These are phyloP conservation scores for Schrenkiella parvula DNA, from an alignment of 345 rosid species.

Conservation along the genomic window DNA sequence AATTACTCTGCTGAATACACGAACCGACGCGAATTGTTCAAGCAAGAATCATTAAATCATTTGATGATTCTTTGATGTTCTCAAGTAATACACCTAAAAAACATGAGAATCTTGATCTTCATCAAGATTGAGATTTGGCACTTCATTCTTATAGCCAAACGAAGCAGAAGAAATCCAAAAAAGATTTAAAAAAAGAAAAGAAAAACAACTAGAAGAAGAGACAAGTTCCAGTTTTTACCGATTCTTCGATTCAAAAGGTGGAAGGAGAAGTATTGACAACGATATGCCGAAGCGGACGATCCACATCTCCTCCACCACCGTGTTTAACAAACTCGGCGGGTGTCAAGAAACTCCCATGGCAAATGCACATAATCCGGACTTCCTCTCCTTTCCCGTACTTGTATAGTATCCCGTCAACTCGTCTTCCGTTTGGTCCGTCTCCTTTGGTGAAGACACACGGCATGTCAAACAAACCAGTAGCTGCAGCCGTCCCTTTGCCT, in stretches of 20 bases:
- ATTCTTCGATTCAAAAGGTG: constrained; percentile 20
- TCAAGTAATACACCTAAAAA: constrained; percentile 10
- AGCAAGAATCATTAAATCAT: constrained; percentile 11
- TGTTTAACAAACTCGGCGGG: constrained; percentile 83
- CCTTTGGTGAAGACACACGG: constrained; percentile 82
- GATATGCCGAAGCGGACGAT: constrained; percentile 71
- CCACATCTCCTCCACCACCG: constrained; percentile 67
- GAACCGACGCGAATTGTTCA: neutral
- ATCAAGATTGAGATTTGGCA: constrained; percentile 26
- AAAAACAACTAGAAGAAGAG: neutral
- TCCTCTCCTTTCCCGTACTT: constrained; percentile 62
- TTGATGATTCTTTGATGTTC: constrained; percentile 23
- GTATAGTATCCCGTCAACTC: constrained; percentile 68
- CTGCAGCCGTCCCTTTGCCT: constrained; percentile 32
- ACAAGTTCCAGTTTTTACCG: neutral
- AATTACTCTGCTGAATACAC: neutral
- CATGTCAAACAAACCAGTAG: constrained; percentile 47
- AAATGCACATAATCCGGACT: constrained; percentile 75
- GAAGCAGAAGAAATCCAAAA: neutral
- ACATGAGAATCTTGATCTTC: constrained; percentile 23
- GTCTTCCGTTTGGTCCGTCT: constrained; percentile 59
- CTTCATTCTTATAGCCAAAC: constrained; percentile 19
- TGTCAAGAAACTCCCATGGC: constrained; percentile 70
- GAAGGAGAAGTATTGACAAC: constrained; percentile 57
- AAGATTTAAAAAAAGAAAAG: neutral